phyloP scores from a whole-genome alignment of 352 stramenopile species.

The Pythium periplocum region DNA sequence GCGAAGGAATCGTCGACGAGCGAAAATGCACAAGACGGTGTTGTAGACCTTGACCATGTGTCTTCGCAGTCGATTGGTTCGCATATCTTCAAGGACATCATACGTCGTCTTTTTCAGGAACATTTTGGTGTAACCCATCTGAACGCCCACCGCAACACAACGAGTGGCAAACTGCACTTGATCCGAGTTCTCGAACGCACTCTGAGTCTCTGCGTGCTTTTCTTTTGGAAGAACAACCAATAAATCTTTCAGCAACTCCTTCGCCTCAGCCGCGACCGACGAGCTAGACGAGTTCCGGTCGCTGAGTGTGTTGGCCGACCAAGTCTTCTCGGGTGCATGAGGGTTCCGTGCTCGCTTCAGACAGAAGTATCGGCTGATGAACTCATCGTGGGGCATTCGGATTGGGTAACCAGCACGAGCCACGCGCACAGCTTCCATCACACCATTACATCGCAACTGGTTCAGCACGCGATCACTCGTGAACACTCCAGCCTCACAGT shows the following conservation, averaged over 20 bases:
- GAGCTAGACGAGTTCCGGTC: conserved; percentile 31
- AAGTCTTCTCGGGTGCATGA: conserved; percentile 22
- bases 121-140: conserved; percentile 95
- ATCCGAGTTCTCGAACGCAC: conserved; percentile 62
- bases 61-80: conserved; percentile 46
- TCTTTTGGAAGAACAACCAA: conserved; percentile 89
- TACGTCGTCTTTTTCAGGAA: conserved; percentile 92
- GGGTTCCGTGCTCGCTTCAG: conserved; percentile 49
- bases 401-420: conserved; percentile 80
- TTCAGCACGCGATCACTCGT: conserved; percentile 70
- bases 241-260: conserved; percentile 79
- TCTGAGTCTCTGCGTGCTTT: conserved; percentile 72
- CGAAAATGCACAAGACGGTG: conserved; percentile 52
- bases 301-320: conserved; percentile 37
- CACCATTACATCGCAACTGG: conserved; percentile 81
- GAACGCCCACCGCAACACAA: conserved; percentile 62
- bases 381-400: conserved; percentile 68
- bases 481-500: conserved; percentile 50
- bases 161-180: conserved; percentile 56
- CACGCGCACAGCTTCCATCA: conserved; percentile 85
- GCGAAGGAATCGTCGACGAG: conserved; percentile 50
- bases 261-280: conserved; percentile 43
- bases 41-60: conserved; percentile 79
- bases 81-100: conserved; percentile 89
- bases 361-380: conserved; percentile 73